Evolutionary conservation across 2,329 filamentous ascomycete genomes (phyloP), one percentile per base, ranked within the genome.

Genomic region (Hymenoscyphus repandus): DNA sequence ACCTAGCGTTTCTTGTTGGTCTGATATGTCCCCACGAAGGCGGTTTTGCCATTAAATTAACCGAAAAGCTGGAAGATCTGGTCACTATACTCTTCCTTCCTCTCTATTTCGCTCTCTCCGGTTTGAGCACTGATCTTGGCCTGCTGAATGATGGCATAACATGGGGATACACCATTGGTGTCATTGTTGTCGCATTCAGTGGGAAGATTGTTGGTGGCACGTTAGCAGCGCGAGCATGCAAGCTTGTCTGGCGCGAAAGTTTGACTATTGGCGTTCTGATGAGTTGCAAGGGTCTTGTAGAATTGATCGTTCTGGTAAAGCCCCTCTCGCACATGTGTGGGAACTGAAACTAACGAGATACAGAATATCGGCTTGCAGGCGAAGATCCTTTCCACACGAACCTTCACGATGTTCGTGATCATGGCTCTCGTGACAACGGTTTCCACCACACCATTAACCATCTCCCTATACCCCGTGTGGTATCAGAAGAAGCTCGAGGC

Each of bases 241-340:
- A 86, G 22, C 74, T 96, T 45, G 78, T 95, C 1, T 97, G 92
- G 92, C 80, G 91, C 52, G 92, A 97, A 67, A 91, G 87, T 51
- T 80, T 95, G 31, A 82, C 89, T 1, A 93, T 97, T 58, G 92
- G 92, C 12, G 82, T 85, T 13, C 71, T 96, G 62, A 97, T 97
- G 92, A 95, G 89, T 70, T 97, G 92, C 69, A 97, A 97, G 69
- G 92, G 92, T 62, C 75, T 97, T 9, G 91, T 96, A 0, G 91
- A 96, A 68, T 73, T 97, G 47, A 96, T 97, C 66, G 91, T 96
- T n/a, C 68, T 95, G 68, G 88, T 91, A 74, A 70, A 82, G n/a
- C n/a, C 62, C 11, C n/a, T 32, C 18, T 11, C 34, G 1, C 2
- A 27, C 5, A 6, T 5, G 2, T 20, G 6, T 27, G 2, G 15